Evolutionary conservation across 129 eudicot genomes (phyloP), one percentile per base, ranked within the genome.

Genomic region (Calendula officinalis): DNA sequence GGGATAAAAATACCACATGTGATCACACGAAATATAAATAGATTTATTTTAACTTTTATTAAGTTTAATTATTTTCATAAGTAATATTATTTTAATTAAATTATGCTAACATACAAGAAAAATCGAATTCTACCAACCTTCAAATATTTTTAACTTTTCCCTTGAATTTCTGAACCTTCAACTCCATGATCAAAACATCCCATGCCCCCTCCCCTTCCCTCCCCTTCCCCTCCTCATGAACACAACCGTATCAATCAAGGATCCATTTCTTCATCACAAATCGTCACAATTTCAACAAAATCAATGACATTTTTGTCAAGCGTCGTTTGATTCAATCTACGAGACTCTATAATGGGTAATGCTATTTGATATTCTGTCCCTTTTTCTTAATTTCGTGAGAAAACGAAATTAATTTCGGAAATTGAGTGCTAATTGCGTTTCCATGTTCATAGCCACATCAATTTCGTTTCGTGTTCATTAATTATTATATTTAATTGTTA

Each of bases 271-370:
- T 13, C 14, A 12, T 16, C 61, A 37, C n/a, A 8, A 14, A 3
- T 16, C 37, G 11, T 50, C 37, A 56, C 8, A 5, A 0, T 53
- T 42, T 35, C 63, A 72, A 53, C 77, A 44, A 45, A 41, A 53
- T 35, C 41, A 43, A 72, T 72, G 58, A 45, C 45, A 62, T 43
- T 42, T 53, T 15, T 34, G 10, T 63, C 50, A 30, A 63, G 30
- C 70, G 43, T 53, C 55, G 55, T 63, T 72, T 72, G 64, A 71
- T 71, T 63, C 48, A 49, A 62, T 22, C 42, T 39, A 34, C 41
- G 40, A 5, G 14, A 43, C 57, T 62, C 58, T 55, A 56, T 56
- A 37, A 72, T 72, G 77, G 77, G 77, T 72, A 72, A 43, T 72
- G 56, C 56, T 32, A 15, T 63, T 6, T 32, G 45, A 70, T 60